Base-by-base conservation (phyloP, 805 yeast genomes). In the Kuraishia piskuri region DNA sequence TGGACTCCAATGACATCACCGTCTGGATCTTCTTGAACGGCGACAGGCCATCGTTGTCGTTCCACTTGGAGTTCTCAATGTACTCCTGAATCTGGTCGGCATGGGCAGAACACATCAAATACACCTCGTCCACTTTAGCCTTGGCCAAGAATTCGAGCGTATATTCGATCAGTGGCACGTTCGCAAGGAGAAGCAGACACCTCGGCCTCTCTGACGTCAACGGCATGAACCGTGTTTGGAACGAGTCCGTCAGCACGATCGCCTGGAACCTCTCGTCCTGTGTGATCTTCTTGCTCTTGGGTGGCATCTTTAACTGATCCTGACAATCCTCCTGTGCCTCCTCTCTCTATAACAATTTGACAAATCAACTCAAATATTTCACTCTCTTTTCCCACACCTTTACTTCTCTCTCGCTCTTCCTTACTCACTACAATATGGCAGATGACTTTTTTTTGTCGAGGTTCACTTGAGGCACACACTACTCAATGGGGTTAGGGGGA, bases 101-200 rank as follows among this genome's bases (percentile, higher is more conserved):
- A 66, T 92, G 97, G 12, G 95, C 75, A 50, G 94, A 83, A 69
- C 97, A 91, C 79, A 91, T 85, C 57, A 94, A 72, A 64, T 82
- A 90, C 3, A 94, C 97, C 63, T 94, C 97, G 57, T 83, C 82
- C 36, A 90, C 97, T 26, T 90, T 89, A 2, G 96, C 90, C 59
- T 82, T 86, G 10, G 97, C 97, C 49, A 94, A 75, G 65, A 94
- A 94, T 70, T 94, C 98, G 52, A 94, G 73, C 2, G 99, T 94
- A 67, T 94, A 94, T 67, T 94, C 98, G 56, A 94, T 82, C 63
- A 94, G 77, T 9, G 99, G 99, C 20, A 89, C 89, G 64, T 91
- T 92, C 25, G 96, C 97, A 54, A 94, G 71, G 2, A 97, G 97
- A 57, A 94, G 74, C 46, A 94, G 74, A 71, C 99, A 94, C 66